Evolutionary conservation across 2,329 filamentous ascomycete species (phyloP).

Genomic region (Sarocladiaceae sp.): DNA sequence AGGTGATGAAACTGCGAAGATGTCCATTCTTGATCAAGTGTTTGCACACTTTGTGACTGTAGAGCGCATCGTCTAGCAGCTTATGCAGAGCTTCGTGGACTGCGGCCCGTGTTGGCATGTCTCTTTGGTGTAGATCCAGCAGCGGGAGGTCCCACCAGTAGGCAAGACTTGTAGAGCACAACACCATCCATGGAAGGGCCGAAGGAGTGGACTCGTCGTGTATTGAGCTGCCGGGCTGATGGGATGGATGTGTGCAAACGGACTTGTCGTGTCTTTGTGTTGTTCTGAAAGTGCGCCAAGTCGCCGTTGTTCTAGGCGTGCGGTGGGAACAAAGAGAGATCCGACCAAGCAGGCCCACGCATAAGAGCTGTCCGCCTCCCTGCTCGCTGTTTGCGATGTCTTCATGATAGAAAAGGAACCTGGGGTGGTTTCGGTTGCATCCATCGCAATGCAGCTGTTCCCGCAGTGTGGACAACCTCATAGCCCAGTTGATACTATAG

Average conservation of each 20-base stretch:
- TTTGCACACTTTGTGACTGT: not conserved
- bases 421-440: not conserved
- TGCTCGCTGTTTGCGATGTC: not conserved
- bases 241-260: not conserved
- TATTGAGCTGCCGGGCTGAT: not conserved
- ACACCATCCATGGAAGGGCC: not conserved
- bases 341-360: not conserved
- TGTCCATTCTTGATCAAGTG: not conserved
- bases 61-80: not conserved
- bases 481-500: not conserved
- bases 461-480: not conserved
- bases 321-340: not conserved
- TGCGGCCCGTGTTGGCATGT: not conserved
- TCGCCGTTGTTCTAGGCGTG: not conserved
- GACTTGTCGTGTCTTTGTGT: not conserved
- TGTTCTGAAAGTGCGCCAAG: not conserved
- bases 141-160: not conserved
- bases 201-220: not conserved
- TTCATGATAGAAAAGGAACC: not conserved
- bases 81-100: not conserved
- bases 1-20: not conserved
- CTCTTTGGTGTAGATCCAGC: not conserved
- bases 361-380: not conserved
- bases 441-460: not conserved
- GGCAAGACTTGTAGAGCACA: not conserved